phyloP scores from a whole-genome alignment of 1,284 basidiomycete genomes.

The Microbotryomycetes sp. region DNA sequence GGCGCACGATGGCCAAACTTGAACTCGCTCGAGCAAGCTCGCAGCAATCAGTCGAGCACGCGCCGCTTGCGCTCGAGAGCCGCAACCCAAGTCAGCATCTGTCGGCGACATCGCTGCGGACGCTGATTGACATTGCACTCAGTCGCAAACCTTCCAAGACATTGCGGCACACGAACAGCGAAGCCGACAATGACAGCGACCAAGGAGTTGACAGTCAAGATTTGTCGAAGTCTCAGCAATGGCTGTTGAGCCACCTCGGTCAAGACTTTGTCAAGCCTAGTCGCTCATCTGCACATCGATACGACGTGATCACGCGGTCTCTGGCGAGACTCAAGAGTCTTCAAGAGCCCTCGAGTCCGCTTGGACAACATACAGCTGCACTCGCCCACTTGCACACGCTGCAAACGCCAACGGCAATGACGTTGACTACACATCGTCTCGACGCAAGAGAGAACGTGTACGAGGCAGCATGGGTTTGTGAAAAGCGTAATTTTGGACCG shows the following conservation, averaged over 20 bases:
- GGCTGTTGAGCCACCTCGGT: not conserved
- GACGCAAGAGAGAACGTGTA: constrained; percentile 24
- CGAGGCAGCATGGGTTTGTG: constrained; percentile 3
- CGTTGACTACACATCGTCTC: not conserved
- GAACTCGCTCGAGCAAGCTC: not conserved
- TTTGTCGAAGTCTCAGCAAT: not conserved
- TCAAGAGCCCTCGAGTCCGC: not conserved
- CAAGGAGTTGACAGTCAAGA: not conserved
- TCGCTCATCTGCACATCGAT: constrained; percentile 1
- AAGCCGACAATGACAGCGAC: not conserved
- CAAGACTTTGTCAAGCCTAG: not conserved
- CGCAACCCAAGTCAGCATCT: not conserved
- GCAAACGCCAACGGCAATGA: constrained; percentile 6
- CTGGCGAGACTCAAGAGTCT: not conserved
- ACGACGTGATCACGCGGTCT: not conserved
- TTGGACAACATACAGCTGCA: constrained; percentile 1
- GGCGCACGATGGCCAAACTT: not conserved
- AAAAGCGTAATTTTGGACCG: constrained; percentile 4
- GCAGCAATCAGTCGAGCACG: not conserved
- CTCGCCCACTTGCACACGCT: constrained; percentile 16
- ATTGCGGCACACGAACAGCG: too few relatives aligned
- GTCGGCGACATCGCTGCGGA: too few relatives aligned
- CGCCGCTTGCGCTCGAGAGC: not conserved
- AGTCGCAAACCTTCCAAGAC: too few relatives aligned
- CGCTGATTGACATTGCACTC: too few relatives aligned